Base-by-base conservation (phyloP, 805 yeast species). In the Lachancea waltii region DNA sequence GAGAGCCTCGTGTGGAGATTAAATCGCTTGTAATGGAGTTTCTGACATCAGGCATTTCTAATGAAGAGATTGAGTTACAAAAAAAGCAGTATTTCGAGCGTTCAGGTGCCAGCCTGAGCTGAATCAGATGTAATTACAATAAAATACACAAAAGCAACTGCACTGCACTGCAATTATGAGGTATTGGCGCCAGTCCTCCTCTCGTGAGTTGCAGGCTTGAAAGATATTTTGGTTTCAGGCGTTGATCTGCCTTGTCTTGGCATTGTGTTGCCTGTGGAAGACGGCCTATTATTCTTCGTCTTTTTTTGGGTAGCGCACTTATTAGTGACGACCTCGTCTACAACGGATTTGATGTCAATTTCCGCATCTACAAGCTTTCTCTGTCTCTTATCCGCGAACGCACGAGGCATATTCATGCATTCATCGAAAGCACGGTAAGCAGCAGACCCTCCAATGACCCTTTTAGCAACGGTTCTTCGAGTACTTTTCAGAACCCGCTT, bases 391-490 rank as follows among this genome's bases (percentile, higher is more conserved):
- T 36, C 32, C 17, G 45, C 38, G 23, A 22, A 30, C 16, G 28
- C 33, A 22, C 35, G 25, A 17, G 47, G 20, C 18, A 33, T 36
- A 13, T 43, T 47, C 18, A 48, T 35, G 16, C 44, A 44, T 15
- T 41, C 40, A 30, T 48, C 35, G 36, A 51, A 51, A 8, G 43
- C 35, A 7, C 42, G 48, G 33, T 41, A 49, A 11, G 48, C 46
- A 10, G 32, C 36, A 22, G 40, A 40, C 6, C 48, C 45, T 11
- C 48, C 47, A 8, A 27, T 20, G 7, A 41, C 30, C 16, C 38
- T 36, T 7, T 40, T 41, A 19, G 13, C 13, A 11, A 23, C 5
- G 13, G 13, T 23, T 23, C 13, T 23, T 18, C 32, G 7, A 31
- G 36, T 20, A 7, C 9, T 14, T 22, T 7, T 22, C 4, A 3